A percentile compares a stretch with the other conserved stretches of the same genome.
phyloP scores from a whole-genome alignment of 306 rosid genomes.

The Corylus heterophylla region DNA sequence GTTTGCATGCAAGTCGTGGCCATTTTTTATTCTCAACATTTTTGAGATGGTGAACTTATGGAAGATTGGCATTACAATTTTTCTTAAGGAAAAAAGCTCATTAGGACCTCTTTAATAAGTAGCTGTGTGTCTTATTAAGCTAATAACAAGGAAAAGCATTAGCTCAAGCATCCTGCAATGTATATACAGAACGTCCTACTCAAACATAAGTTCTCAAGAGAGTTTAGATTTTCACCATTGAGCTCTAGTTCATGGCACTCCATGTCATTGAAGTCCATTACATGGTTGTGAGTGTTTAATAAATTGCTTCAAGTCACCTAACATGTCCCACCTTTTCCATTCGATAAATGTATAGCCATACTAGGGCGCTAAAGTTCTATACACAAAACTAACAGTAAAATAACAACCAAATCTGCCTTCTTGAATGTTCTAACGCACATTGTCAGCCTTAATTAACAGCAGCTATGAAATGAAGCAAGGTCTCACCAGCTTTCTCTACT shows the following conservation, averaged over 20 bases:
- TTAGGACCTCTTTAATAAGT: too few relatives aligned
- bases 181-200: too few relatives aligned
- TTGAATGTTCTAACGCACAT: background rate
- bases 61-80: too few relatives aligned
- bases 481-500: conserved; percentile 99
- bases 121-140: too few relatives aligned
- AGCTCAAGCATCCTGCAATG: too few relatives aligned
- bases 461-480: conserved; percentile 20
- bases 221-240: too few relatives aligned
- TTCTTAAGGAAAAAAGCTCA: too few relatives aligned
- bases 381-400: background rate
- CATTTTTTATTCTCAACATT: too few relatives aligned
- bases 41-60: too few relatives aligned
- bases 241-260: too few relatives aligned
- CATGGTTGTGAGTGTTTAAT: background rate
- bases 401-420: background rate
- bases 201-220: too few relatives aligned
- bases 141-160: background rate
- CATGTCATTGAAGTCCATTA: background rate
- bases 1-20: too few relatives aligned
- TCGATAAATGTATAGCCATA: background rate
- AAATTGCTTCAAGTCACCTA: background rate
- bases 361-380: background rate
- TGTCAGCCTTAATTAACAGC: conserved; percentile 11
- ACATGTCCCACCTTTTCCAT: background rate